Evolutionary conservation across 495 filamentous ascomycete species (phyloP), one percentile per base, ranked within the genome.

Genomic region (Cladorrhinum samala): DNA sequence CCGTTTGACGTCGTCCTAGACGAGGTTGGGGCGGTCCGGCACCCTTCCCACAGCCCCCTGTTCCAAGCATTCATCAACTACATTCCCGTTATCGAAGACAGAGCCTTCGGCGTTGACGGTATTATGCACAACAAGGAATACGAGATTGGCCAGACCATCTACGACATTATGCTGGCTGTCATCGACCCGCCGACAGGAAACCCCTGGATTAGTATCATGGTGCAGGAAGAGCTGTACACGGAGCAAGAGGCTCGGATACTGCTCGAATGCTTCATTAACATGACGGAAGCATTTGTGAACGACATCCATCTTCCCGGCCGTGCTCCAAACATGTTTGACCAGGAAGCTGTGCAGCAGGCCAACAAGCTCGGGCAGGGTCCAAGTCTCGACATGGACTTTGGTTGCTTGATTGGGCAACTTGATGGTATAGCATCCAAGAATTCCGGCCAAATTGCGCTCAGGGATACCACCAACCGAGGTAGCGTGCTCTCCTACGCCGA

Each of bases 81-180:
- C 43, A 49, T 80, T 73, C 54, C 69, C 68, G 11, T 55, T 47
- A 23, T 61, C 56, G 16, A 53, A 44, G 23, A 52, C 14, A 52
- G 14, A n/a, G 13, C 51, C 3, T 47, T 70, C 8, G 52, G 57
- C 2, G 53, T n/a, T 11, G 44, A 61, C 36, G 64, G 65, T 9
- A 56, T 63, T 17, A 65, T 68, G 16, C 50, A 53, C 25, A 58
- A 64, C 13, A 30, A 24, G 9, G 37, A 50, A 25, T 52, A 39
- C 52, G 56, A 46, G 33, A 58, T 57, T 17, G 57, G 57, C 2
- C 46, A 60, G 40, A 61, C 49, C 27, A 48, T 59, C 0, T 71
- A 63, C 43, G 70, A 72, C 27, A 42, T 68, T 19, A 56, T 49
- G 16, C 33, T 72, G 8, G 61, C 56, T 17, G 55, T 70, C 19